These are phyloP conservation scores for Penstemon barbatus DNA, from an alignment of 257 asterid species.

Conservation along the genomic window DNA sequence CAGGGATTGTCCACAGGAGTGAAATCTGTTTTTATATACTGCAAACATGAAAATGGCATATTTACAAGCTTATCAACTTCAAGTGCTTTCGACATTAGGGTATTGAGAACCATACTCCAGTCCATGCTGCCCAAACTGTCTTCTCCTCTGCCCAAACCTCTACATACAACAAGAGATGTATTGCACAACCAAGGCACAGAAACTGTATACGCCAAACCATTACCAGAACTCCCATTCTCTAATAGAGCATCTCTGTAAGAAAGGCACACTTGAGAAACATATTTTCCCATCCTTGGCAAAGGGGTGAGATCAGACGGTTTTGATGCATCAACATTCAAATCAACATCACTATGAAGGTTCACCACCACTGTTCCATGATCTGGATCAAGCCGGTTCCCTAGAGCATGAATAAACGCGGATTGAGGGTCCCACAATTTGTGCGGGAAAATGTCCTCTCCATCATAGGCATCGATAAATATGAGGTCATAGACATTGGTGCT, in stretches of 20 bases:
- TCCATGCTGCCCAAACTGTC: conserved; percentile 29
- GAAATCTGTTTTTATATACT: conserved; percentile 63
- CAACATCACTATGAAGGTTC: conserved; percentile 72
- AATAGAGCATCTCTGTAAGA: conserved; percentile 58
- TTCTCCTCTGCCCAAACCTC: conserved; percentile 45
- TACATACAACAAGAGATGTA: conserved; percentile 63
- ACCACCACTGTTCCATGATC: conserved; percentile 81
- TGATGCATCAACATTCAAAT: conserved; percentile 30
- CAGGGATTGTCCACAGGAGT: conserved; percentile 35
- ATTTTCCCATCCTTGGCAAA: conserved; percentile 49
- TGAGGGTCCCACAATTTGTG: conserved; percentile 61
- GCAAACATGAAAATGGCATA: conserved; percentile 74
- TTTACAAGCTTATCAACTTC: conserved; percentile 55
- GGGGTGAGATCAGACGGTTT: conserved; percentile 18
- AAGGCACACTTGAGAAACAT: conserved; percentile 46
- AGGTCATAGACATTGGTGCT: conserved; percentile 58
- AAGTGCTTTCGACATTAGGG: conserved; percentile 43
- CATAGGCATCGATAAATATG: conserved; percentile 81
- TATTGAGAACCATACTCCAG: conserved; percentile 40
- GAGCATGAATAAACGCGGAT: conserved; percentile 59
- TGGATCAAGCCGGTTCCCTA: conserved; percentile 62
- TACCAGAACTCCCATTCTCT: conserved; percentile 27
- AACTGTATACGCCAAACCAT: conserved; percentile 60
- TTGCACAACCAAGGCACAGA: conserved; percentile 86
- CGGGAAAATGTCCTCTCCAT: conserved; percentile 82